Conservation (phyloP, 2,329 filamentous ascomycete species). For the Pleoardoris graminearum region DNA sequence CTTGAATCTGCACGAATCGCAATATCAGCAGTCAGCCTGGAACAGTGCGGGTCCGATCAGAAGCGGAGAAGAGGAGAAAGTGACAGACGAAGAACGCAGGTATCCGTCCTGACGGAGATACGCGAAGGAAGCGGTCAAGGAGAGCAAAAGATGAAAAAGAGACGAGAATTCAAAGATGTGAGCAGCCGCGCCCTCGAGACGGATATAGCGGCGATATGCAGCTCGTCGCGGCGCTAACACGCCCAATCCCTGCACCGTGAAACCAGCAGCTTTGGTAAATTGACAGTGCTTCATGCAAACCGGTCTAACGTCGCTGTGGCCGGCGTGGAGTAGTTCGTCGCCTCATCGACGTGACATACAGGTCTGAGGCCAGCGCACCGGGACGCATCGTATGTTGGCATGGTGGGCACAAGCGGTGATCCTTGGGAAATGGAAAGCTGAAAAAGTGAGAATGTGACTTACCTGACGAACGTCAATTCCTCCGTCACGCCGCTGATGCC, state of each 20-base stretch:
- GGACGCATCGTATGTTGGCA: neutral
- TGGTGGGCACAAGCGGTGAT: neutral
- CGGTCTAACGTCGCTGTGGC: neutral
- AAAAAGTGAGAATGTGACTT: constrained; percentile 25
- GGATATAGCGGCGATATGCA: constrained; percentile 22
- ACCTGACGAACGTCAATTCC: constrained; percentile 55
- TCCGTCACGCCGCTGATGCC: constrained; percentile 49
- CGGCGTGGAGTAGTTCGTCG: constrained; percentile 3
- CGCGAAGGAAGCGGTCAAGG: neutral
- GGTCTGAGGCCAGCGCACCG: constrained; percentile 3
- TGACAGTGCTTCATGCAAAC: neutral
- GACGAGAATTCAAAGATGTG: constrained; percentile 15
- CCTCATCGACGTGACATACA: constrained; percentile 3
- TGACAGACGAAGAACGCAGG: neutral
- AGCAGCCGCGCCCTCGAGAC: constrained; percentile 12
- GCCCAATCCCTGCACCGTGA: constrained; percentile 16
- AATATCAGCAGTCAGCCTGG: neutral
- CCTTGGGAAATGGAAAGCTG: neutral
- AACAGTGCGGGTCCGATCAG: neutral
- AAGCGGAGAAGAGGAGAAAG: neutral
- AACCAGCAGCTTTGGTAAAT: constrained; percentile 6
- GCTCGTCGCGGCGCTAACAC: constrained; percentile 6
- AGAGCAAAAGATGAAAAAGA: neutral
- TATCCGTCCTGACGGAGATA: neutral
- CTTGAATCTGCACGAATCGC: constrained; percentile 64